Conservation (phyloP, 2,329 filamentous ascomycete genomes). For the Byssochlamys sp. region DNA sequence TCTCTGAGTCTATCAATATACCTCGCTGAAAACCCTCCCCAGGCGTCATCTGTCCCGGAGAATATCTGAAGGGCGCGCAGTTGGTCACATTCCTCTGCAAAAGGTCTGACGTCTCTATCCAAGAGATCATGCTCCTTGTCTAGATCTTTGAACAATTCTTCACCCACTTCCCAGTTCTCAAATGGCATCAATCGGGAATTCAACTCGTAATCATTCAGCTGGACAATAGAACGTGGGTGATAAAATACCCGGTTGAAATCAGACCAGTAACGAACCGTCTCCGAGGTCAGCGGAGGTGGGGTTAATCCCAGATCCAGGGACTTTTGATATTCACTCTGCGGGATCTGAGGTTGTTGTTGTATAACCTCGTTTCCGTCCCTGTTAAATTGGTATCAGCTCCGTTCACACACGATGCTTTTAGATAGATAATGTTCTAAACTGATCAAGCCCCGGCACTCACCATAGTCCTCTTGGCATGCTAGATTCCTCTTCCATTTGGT, state of each 20-base stretch:
- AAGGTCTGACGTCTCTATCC: constrained; percentile 79
- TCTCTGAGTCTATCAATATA: constrained; percentile 73
- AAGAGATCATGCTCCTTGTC: constrained; percentile 76
- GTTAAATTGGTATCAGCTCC: not conserved
- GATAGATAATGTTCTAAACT: not conserved
- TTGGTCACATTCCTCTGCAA: constrained; percentile 86
- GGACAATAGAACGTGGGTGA: constrained; percentile 77
- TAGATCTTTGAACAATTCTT: constrained; percentile 62
- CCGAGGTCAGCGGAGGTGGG: constrained; percentile 55
- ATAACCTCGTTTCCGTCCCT: constrained; percentile 61
- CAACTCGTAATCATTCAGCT: constrained; percentile 78
- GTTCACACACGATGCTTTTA: not conserved
- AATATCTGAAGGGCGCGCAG: constrained; percentile 79
- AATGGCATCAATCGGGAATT: constrained; percentile 73
- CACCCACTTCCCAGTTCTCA: constrained; percentile 63
- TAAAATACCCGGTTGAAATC: constrained; percentile 91
- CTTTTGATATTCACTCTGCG: constrained; percentile 65
- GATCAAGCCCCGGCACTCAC: constrained; percentile 19
- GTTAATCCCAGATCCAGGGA: constrained; percentile 63
- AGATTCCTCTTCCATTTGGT: constrained; percentile 48
- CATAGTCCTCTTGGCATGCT: constrained; percentile 34
- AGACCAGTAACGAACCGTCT: constrained; percentile 85
- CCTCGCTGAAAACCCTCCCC: constrained; percentile 65
- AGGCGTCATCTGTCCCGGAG: constrained; percentile 63
- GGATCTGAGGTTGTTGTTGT: constrained; percentile 59